Conservation (phyloP, 2,329 filamentous ascomycete species). For the Coleophoma cylindrospora region DNA sequence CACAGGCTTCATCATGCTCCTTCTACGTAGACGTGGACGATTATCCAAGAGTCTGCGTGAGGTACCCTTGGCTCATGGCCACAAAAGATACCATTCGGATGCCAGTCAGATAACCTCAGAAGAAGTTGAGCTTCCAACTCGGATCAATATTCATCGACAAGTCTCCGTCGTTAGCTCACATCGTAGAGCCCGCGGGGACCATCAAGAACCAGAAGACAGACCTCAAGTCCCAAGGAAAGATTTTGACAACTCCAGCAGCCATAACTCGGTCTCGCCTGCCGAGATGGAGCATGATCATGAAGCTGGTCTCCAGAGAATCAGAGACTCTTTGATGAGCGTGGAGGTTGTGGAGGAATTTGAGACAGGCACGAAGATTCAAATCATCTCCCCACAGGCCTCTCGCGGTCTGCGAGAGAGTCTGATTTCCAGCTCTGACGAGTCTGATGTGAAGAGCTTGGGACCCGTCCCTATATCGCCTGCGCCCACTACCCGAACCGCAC, state of each 20-base stretch:
- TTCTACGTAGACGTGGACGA: background rate
- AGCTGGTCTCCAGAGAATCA: too few relatives aligned
- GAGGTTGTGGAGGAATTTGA: background rate
- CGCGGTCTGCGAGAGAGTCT: background rate
- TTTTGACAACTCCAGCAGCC: too few relatives aligned
- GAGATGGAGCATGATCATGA: too few relatives aligned
- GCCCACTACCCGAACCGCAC: too few relatives aligned
- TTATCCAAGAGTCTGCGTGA: background rate
- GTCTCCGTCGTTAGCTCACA: background rate
- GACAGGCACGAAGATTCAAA: background rate
- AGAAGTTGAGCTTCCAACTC: background rate
- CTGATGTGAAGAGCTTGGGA: background rate
- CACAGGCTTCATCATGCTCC: background rate
- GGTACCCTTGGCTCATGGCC: background rate
- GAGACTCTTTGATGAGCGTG: background rate
- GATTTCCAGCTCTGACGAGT: background rate
- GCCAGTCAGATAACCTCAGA: background rate
- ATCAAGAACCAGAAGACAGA: background rate
- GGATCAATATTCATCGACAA: background rate
- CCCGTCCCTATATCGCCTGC: background rate
- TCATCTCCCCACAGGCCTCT: too few relatives aligned
- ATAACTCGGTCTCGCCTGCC: too few relatives aligned
- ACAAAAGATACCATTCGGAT: background rate
- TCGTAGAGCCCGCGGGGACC: too few relatives aligned
- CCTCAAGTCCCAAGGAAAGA: background rate